phyloP scores from a whole-genome alignment of 1,284 basidiomycete species.

The Mycosarcoma mackinlayi region DNA sequence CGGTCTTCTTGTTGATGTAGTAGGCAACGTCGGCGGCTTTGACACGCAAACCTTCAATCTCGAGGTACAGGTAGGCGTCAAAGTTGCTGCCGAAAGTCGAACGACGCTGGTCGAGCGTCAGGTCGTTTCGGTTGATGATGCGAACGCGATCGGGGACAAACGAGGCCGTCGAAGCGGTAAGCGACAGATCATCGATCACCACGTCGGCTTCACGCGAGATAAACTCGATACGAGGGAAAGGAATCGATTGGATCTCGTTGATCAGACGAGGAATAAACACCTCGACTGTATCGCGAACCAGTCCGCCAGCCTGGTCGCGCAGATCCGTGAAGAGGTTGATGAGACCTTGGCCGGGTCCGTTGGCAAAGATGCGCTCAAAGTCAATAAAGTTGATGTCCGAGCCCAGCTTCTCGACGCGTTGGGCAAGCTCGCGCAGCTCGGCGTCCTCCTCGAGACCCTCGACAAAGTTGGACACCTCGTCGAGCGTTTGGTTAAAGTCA shows the following conservation, averaged over 20 bases:
- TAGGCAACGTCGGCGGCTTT: constrained; percentile 70
- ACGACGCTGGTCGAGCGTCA: constrained; percentile 70
- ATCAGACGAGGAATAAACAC: constrained; percentile 70
- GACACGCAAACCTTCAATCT: constrained; percentile 70
- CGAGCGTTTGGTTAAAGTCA: constrained; percentile 38
- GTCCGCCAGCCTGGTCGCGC: constrained; percentile 57
- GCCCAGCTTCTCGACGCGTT: constrained; percentile 69
- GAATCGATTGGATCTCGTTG: constrained; percentile 70
- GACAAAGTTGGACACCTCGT: constrained; percentile 45
- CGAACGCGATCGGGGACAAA: constrained; percentile 71
- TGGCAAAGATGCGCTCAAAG: constrained; percentile 29
- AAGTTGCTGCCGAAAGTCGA: constrained; percentile 70
- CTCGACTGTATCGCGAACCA: constrained; percentile 70
- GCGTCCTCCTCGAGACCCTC: constrained; percentile 46
- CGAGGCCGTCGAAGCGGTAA: constrained; percentile 68
- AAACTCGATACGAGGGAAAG: constrained; percentile 71
- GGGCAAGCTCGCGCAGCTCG: constrained; percentile 63
- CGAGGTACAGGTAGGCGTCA: constrained; percentile 69
- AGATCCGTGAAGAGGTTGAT: constrained; percentile 38
- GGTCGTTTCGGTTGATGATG: constrained; percentile 70
- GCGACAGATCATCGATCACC: constrained; percentile 69
- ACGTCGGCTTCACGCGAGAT: constrained; percentile 70
- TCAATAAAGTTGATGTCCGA: constrained; percentile 63
- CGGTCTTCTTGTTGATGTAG: constrained; percentile 70
- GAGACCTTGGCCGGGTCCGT: constrained; percentile 21